Conservation (phyloP, 192 early-diverging fungal species). For the Entomortierella chlamydospora region DNA sequence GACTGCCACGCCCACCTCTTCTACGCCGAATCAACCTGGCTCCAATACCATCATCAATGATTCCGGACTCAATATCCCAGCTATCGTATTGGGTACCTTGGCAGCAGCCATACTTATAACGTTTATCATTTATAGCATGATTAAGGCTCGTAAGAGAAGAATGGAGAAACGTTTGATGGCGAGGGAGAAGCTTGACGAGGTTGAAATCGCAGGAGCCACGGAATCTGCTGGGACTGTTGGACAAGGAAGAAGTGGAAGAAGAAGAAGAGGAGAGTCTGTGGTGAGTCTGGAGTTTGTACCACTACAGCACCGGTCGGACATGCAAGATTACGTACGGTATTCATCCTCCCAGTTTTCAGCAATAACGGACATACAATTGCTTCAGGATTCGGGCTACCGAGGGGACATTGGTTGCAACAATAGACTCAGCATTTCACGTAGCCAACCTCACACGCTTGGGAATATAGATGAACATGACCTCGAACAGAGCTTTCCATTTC, state of each 20-base stretch:
- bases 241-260: neutral
- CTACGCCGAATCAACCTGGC: conserved; percentile 5
- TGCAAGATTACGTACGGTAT: neutral
- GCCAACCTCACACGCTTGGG: neutral
- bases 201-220: neutral
- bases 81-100: neutral
- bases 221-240: neutral
- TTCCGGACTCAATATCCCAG: neutral
- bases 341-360: neutral
- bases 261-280: neutral
- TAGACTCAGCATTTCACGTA: neutral
- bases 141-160: neutral
- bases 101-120: neutral
- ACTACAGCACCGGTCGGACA: neutral
- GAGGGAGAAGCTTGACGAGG: neutral
- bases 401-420: neutral
- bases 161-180: neutral
- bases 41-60: neutral
- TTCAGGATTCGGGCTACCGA: neutral
- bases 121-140: neutral
- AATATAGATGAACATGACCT: neutral
- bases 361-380: neutral
- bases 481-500: neutral
- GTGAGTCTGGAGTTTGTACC: neutral
- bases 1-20: too few relatives aligned